Base-by-base conservation (phyloP, 805 yeast genomes). In the Kluyveromyces aestuarii region DNA sequence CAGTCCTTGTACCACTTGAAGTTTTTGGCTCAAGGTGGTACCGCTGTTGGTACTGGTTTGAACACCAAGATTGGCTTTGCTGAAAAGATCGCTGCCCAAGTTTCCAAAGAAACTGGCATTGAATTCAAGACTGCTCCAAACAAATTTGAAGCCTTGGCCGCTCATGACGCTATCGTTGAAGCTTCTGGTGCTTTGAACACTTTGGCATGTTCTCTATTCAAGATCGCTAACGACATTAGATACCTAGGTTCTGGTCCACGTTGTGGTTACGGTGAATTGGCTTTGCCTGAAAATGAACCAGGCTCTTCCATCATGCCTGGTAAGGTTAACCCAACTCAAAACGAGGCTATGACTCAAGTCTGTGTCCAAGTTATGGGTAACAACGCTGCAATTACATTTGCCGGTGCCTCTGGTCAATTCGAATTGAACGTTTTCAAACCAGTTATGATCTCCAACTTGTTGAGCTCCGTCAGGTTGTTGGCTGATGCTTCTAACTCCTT, bases 231-330 rank as follows among this genome's bases (percentile, higher is more conserved):
- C 71, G 99, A 93, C 70, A 93, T 93, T 70, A 81, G 99, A 73
- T 93, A 93, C 79, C 81, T 93, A 60, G 99, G 98, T 55, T 87
- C 96, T 43, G 99, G 99, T 63, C 99, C 99, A 67, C 85, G 99
- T 75, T 93, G 99, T 73, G 99, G 99, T 55, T 93, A 93, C 73
- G 97, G 97, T 49, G 99, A 93, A 73, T 80, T 93, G 59, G 66
- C 88, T 27, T 76, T 93, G 60, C 99, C 99, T 55, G 98, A 91
- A 75, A 93, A 93, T 72, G 99, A 93, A 75, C 99, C 99, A 50
- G 99, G 99, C 65, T 88, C 97, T 51, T 89, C 97, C 27, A 93
- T 93, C 71, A 93, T 93, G 99, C 99, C 99, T 47, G 99, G 99
- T 68, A 93, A 93, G 75, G 97, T 93, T 55, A 93, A 93, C 79